Percentiles rank a stretch among this genome's conserved stretches.
These are phyloP conservation scores for Capronia epimyces DNA, from an alignment of 2,329 filamentous ascomycete genomes.

Conservation along the genomic window DNA sequence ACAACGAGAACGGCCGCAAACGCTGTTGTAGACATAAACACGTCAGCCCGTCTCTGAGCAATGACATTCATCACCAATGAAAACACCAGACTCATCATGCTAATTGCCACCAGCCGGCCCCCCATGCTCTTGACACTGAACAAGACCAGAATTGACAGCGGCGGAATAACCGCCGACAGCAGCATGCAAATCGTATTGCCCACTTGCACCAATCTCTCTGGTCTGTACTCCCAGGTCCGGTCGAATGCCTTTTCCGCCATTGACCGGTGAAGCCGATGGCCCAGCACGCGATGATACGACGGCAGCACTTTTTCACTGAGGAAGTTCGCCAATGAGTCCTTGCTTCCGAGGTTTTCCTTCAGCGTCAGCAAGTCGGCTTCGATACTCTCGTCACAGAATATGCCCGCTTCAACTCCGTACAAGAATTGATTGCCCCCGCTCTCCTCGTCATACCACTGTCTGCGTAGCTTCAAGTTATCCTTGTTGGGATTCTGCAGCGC, in stretches of 20 bases:
- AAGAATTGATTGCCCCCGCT: slow-evolving; percentile 22
- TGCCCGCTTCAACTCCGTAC: slow-evolving; percentile 24
- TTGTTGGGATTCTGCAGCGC: slow-evolving; percentile 17
- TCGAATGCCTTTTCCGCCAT: slow-evolving; percentile 22
- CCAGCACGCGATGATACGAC: slow-evolving; percentile 22
- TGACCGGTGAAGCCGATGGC: slow-evolving; percentile 23
- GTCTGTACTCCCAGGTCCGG: slow-evolving; percentile 20
- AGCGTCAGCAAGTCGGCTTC: slow-evolving; percentile 22
- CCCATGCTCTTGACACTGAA: slow-evolving; percentile 23
- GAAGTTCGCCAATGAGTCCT: slow-evolving; percentile 23
- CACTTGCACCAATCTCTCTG: slow-evolving; percentile 20
- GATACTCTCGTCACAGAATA: slow-evolving; percentile 18
- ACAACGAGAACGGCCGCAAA: slow-evolving; percentile 27
- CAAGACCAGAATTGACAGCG: slow-evolving; percentile 23
- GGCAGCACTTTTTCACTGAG: slow-evolving; percentile 21
- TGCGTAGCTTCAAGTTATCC: slow-evolving; percentile 22
- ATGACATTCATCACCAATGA: slow-evolving; percentile 26
- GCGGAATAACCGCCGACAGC: slow-evolving; percentile 24
- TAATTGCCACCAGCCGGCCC: slow-evolving; percentile 20
- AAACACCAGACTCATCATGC: slow-evolving; percentile 25
- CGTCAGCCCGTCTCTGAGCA: slow-evolving; percentile 24
- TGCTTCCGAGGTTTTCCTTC: slow-evolving; percentile 13
- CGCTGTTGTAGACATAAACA: slow-evolving; percentile 26
- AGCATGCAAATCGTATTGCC: slow-evolving; percentile 25
- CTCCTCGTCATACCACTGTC: slow-evolving; percentile 26